These are phyloP conservation scores for Mycena metata DNA, from an alignment of 768 basidiomycete species.

Conservation along the genomic window DNA sequence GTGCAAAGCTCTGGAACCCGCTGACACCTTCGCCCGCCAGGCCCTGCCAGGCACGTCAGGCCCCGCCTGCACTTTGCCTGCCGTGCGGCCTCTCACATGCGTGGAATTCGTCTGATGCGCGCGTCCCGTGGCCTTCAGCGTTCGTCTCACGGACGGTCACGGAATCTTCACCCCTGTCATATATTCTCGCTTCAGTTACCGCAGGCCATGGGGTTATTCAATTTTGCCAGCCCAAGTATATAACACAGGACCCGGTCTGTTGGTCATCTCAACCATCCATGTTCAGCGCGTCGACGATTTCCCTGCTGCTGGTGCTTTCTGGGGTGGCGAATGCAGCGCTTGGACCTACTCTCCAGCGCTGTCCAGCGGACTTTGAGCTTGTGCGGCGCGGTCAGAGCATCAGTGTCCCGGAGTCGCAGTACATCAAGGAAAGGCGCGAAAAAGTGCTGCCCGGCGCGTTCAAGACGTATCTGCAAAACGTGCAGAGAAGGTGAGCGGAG, in stretches of 20 bases:
- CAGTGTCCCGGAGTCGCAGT: slow-evolving; percentile 5
- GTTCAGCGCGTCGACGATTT: background rate
- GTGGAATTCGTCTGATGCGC: background rate
- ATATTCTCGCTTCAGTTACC: background rate
- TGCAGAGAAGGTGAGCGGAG: slow-evolving; percentile 57
- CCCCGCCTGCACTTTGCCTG: too few species aligned
- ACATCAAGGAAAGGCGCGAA: background rate
- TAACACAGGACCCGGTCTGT: too few species aligned
- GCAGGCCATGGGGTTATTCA: background rate
- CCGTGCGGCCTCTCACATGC: background rate
- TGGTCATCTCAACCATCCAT: background rate
- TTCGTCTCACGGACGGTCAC: too few species aligned
- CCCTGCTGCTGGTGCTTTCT: slow-evolving; percentile 11
- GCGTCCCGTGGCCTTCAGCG: background rate
- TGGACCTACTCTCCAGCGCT: slow-evolving; percentile 24
- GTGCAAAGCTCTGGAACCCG: too few species aligned
- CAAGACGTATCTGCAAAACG: slow-evolving; percentile 3
- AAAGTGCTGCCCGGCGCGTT: slow-evolving; percentile 10
- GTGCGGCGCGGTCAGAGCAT: slow-evolving; percentile 29
- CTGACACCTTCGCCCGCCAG: too few species aligned
- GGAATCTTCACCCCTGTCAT: background rate
- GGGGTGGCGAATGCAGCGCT: slow-evolving; percentile 2
- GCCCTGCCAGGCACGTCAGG: too few species aligned
- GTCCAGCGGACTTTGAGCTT: slow-evolving; percentile 30
- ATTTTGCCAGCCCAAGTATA: background rate